Conservation (phyloP, 2,329 filamentous ascomycete genomes). For the Arthrocladium fulminans region DNA sequence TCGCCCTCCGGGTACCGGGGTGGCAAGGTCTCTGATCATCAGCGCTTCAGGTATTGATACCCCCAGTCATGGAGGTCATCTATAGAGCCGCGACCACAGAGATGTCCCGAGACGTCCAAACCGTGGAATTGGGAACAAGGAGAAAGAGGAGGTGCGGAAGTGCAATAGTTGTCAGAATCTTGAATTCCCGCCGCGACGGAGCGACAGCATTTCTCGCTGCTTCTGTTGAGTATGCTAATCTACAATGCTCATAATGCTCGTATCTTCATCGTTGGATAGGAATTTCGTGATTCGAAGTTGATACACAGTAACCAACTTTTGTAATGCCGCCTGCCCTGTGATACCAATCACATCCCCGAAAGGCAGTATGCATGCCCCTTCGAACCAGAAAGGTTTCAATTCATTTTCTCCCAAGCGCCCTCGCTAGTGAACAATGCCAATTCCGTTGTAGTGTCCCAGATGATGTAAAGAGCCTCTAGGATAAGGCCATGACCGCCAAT, state of each 20-base stretch:
- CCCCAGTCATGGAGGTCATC: too few species aligned
- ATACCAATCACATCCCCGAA: not conserved
- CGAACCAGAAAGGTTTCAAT: not conserved
- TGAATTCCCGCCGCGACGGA: not conserved
- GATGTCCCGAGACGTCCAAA: too few species aligned
- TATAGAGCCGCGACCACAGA: too few species aligned
- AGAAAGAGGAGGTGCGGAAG: too few species aligned
- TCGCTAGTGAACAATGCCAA: conserved; percentile 3
- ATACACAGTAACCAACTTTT: conserved; percentile 6
- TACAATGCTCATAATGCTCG: conserved; percentile 2
- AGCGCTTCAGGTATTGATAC: too few species aligned
- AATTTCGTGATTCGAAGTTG: conserved; percentile 11
- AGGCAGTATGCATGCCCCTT: conserved; percentile 10
- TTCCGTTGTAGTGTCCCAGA: too few species aligned
- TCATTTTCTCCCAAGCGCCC: conserved; percentile 1
- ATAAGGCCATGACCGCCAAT: not conserved
- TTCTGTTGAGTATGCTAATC: conserved; percentile 4
- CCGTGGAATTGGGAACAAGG: too few species aligned
- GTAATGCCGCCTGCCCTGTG: conserved; percentile 8
- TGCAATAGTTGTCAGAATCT: not conserved
- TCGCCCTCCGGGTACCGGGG: too few species aligned
- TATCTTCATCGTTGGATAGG: conserved; percentile 7
- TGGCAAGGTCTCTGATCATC: too few species aligned
- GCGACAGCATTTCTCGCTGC: not conserved
- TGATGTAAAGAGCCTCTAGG: not conserved